phyloP scores from a whole-genome alignment of 768 basidiomycete genomes.

The Trametes cubensis region DNA sequence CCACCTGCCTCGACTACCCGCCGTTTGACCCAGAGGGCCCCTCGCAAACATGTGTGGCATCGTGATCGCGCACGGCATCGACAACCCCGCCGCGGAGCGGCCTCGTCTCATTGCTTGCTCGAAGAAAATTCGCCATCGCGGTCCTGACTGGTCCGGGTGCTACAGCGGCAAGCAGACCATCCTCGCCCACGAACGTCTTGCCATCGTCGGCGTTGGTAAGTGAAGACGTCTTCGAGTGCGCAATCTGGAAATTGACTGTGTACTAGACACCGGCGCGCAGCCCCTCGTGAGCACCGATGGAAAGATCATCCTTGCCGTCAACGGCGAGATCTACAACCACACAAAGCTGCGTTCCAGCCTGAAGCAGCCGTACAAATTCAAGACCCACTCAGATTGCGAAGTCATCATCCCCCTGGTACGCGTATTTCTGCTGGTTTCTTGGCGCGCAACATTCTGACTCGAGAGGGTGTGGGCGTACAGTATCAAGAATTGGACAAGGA shows the following conservation, averaged over 20 bases:
- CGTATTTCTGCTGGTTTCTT: background rate
- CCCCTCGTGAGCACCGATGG: constrained; percentile 88
- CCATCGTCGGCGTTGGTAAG: constrained; percentile 96
- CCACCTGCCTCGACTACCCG: background rate
- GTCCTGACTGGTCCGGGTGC: constrained; percentile 99
- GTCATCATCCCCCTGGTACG: constrained; percentile 89
- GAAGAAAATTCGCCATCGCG: constrained; percentile 89
- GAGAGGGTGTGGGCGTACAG: constrained; percentile 43
- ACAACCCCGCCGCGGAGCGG: constrained; percentile 70
- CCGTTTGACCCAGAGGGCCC: background rate
- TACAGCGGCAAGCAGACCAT: constrained; percentile 80
- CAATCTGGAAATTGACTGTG: background rate
- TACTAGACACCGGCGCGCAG: constrained; percentile 91
- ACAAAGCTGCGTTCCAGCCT: constrained; percentile 71
- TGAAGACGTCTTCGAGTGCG: constrained; percentile 13
- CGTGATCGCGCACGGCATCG: constrained; percentile 79
- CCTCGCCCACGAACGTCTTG: constrained; percentile 93
- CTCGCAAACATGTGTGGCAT: constrained; percentile 85
- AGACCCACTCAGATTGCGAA: constrained; percentile 98
- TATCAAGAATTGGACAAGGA: constrained; percentile 81
- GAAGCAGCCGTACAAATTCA: constrained; percentile 74
- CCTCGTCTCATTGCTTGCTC: constrained; percentile 81
- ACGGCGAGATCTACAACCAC: constrained; percentile 99
- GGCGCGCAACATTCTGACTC: background rate
- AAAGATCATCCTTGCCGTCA: constrained; percentile 84